Evolutionary conservation across 768 basidiomycete species (phyloP).

Genomic region (Tricholoma saponaceum): DNA sequence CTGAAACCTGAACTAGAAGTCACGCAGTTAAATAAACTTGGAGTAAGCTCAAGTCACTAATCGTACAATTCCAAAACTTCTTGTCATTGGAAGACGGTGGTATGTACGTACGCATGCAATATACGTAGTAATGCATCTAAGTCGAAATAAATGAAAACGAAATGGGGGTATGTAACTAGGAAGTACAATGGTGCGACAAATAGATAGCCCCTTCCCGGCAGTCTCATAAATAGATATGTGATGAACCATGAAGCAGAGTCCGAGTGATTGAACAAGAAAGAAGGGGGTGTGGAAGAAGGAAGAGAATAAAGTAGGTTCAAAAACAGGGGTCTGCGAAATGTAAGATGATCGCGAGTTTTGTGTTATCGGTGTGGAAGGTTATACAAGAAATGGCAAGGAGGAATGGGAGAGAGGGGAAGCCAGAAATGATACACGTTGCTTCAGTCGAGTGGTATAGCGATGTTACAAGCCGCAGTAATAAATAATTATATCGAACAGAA

Average conservation of each 20-base stretch:
- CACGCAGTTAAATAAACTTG: neutral
- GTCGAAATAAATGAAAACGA: neutral
- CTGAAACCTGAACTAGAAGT: neutral
- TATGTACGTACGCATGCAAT: neutral
- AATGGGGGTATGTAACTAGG: neutral
- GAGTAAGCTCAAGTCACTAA: neutral
- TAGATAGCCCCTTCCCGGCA: neutral
- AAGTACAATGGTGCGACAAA: neutral
- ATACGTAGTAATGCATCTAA: neutral
- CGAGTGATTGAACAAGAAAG: conserved; percentile 3
- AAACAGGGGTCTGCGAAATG: neutral
- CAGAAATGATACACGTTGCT: neutral
- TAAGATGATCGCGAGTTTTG: neutral
- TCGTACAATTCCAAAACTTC: neutral
- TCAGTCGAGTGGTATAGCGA: conserved; percentile 1
- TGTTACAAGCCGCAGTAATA: conserved; percentile 12
- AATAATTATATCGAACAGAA: conserved; percentile 15
- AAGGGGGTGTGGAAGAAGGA: neutral
- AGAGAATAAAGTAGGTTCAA: conserved; percentile 11
- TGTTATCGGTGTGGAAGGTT: neutral
- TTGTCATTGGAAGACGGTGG: neutral
- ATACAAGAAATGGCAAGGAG: neutral
- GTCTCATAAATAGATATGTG: neutral
- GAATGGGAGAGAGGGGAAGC: neutral
- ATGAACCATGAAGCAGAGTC: neutral